These are phyloP conservation scores for Usnea hakonensis DNA, from an alignment of 495 filamentous ascomycete species.

Conservation along the genomic window DNA sequence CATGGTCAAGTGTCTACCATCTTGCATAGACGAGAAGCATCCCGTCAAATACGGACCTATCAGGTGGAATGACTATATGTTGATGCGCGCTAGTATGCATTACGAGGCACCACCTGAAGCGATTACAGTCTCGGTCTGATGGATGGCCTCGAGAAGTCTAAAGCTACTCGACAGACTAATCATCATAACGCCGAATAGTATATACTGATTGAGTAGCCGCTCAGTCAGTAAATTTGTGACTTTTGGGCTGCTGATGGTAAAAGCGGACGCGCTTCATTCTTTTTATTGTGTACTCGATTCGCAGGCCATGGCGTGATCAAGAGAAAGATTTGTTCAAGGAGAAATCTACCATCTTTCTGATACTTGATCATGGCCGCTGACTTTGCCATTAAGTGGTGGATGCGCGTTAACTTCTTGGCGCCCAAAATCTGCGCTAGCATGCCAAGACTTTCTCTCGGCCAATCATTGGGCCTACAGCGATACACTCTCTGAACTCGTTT, in stretches of 20 bases:
- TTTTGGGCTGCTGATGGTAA: neutral
- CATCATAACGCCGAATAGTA: neutral
- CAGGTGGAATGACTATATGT: slow-evolving; percentile 41
- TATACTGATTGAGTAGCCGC: neutral
- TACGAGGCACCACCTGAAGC: slow-evolving; percentile 12
- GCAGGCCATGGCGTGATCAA: neutral
- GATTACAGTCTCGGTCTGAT: slow-evolving; percentile 6
- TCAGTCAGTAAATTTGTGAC: neutral
- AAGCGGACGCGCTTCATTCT: neutral
- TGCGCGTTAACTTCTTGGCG: neutral
- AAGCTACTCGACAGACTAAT: too few relatives aligned
- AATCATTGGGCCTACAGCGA: neutral
- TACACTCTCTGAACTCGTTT: neutral
- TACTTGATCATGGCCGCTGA: neutral
- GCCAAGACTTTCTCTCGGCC: slow-evolving; percentile 1
- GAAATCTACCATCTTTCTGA: neutral
- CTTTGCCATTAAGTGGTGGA: neutral
- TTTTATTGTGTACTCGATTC: neutral
- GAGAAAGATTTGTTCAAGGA: neutral
- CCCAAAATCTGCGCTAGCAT: neutral
- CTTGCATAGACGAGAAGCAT: slow-evolving; percentile 45
- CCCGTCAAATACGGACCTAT: slow-evolving; percentile 51
- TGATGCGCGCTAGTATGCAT: slow-evolving; percentile 24
- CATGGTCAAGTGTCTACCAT: slow-evolving; percentile 41
- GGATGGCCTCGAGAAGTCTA: neutral